These are phyloP conservation scores for Solanum hybrid DNA, from an alignment of 305 asterid species.

Conservation along the genomic window DNA sequence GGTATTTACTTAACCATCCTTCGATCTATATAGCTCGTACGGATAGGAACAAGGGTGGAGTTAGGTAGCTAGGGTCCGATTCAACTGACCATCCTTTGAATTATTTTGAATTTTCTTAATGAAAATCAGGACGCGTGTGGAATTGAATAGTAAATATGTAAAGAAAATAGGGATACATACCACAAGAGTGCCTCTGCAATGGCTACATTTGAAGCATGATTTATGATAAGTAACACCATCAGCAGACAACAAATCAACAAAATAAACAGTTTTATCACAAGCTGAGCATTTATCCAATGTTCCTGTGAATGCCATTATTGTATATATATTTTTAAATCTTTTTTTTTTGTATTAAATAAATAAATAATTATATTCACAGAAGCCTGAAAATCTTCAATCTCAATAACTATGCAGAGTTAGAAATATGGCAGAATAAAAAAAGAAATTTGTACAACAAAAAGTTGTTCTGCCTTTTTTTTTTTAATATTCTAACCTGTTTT, in stretches of 20 bases:
- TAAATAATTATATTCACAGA: background rate
- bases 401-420: background rate
- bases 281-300: constrained; percentile 94
- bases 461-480: background rate
- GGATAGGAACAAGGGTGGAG: too few species aligned
- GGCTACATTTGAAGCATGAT: constrained; percentile 90
- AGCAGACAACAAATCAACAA: constrained; percentile 74
- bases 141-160: background rate
- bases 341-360: background rate
- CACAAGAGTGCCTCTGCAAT: constrained; percentile 97
- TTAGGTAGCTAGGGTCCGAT: too few species aligned
- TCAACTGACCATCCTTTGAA: too few species aligned
- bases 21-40: too few species aligned
- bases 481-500: background rate
- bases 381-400: constrained; percentile 3
- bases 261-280: constrained; percentile 90
- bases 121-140: background rate
- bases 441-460: background rate
- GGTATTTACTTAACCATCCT: too few species aligned
- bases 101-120: background rate
- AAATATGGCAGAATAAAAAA: background rate
- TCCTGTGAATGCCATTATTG: constrained; percentile 82
- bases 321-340: background rate
- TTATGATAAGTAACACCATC: constrained; percentile 79
- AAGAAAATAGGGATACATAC: constrained; percentile 21